Conservation (phyloP, 768 basidiomycete genomes). For the Rhizopogon roseolus region DNA sequence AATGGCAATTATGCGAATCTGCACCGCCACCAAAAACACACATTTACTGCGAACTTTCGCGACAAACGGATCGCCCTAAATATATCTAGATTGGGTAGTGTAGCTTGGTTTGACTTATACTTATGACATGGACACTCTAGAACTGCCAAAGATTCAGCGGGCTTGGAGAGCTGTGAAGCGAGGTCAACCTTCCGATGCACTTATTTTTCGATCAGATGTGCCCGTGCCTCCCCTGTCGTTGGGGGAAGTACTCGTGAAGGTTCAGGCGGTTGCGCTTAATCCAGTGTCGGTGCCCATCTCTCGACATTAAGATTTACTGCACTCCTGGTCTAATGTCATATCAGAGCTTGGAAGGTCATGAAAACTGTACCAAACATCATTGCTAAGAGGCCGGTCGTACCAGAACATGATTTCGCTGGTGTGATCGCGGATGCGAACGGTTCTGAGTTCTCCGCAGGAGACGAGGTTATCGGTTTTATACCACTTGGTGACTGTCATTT, state of each 20-base stretch:
- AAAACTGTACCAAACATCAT: slow-evolving; percentile 40
- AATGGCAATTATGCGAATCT: no score
- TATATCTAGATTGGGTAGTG: no score
- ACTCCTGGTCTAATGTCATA: background rate
- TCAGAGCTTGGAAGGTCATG: slow-evolving; percentile 61
- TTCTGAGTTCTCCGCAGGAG: slow-evolving; percentile 49
- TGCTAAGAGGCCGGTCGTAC: slow-evolving; percentile 42
- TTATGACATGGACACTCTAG: background rate
- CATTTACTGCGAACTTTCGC: no score
- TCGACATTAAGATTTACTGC: background rate
- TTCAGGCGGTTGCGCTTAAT: slow-evolving; percentile 59
- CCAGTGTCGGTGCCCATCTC: slow-evolving; percentile 44
- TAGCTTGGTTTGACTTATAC: no score
- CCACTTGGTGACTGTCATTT: slow-evolving; percentile 27
- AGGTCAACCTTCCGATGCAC: slow-evolving; percentile 25
- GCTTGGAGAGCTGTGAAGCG: slow-evolving; percentile 26
- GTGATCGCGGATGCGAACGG: slow-evolving; percentile 52
- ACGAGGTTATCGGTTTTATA: slow-evolving; percentile 59
- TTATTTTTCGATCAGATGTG: slow-evolving; percentile 22
- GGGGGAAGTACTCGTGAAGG: slow-evolving; percentile 46
- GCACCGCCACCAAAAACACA: no score
- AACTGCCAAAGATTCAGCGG: slow-evolving; percentile 16
- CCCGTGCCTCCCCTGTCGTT: slow-evolving; percentile 29
- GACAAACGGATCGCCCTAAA: no score
- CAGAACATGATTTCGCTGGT: slow-evolving; percentile 64